phyloP scores from a whole-genome alignment of 352 stramenopile genomes.

The Phytopythium cucurbitacearum region DNA sequence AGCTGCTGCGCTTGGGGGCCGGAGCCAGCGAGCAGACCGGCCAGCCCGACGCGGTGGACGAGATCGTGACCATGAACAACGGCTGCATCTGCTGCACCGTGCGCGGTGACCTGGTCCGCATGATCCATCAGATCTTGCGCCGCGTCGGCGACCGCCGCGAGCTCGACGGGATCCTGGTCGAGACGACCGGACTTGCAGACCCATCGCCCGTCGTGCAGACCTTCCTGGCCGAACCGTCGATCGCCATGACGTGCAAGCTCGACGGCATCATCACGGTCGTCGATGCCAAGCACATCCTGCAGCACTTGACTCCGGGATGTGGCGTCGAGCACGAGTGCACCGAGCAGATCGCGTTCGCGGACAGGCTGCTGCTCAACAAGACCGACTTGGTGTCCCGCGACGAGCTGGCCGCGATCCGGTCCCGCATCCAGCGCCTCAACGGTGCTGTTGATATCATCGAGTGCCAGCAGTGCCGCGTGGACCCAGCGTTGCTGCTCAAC shows the following conservation, averaged over 20 bases:
- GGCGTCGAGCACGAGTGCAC: slow-evolving; percentile 81
- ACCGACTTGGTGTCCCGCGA: slow-evolving; percentile 89
- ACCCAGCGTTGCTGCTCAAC: slow-evolving; percentile 32
- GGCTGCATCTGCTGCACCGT: slow-evolving; percentile 97
- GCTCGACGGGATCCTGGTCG: slow-evolving; percentile 86
- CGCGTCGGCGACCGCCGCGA: slow-evolving; percentile 24
- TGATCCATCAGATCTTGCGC: slow-evolving; percentile 58
- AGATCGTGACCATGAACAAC: slow-evolving; percentile 93
- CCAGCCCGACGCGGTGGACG: slow-evolving; percentile 24
- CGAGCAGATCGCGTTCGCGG: slow-evolving; percentile 95
- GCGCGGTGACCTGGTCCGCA: slow-evolving; percentile 68
- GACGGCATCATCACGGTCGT: slow-evolving; percentile 95
- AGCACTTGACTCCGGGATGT: slow-evolving; percentile 52
- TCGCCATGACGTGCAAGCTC: slow-evolving; percentile 71
- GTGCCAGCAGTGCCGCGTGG: slow-evolving; percentile 42
- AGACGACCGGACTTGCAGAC: slow-evolving; percentile 89
- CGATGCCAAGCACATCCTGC: slow-evolving; percentile 92
- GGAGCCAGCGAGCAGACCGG: slow-evolving; percentile 16
- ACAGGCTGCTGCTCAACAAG: slow-evolving; percentile 97
- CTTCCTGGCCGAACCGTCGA: slow-evolving; percentile 91
- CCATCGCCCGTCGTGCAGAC: slow-evolving; percentile 88
- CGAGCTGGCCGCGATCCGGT: slow-evolving; percentile 47
- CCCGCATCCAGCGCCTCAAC: slow-evolving; percentile 46
- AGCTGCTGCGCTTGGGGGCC: slow-evolving; percentile 54
- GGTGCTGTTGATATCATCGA: slow-evolving; percentile 38